Percentiles rank a stretch among this genome's conserved stretches.
Conservation (phyloP, 805 yeast genomes). For the Zygotorulaspora sp. region DNA sequence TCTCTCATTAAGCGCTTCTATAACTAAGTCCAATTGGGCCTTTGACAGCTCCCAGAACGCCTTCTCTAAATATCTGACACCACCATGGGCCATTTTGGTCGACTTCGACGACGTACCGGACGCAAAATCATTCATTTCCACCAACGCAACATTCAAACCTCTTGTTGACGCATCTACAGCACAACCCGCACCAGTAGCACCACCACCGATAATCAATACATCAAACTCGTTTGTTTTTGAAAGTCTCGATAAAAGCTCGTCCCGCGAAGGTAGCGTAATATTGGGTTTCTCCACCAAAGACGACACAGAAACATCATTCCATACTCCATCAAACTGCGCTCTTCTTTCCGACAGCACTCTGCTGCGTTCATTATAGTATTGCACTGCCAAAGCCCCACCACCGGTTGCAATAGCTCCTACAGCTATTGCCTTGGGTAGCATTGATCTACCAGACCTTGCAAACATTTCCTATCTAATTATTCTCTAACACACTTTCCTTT, state of each 20-base stretch:
- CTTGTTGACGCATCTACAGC: conserved; percentile 89
- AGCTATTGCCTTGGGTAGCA: conserved; percentile 10
- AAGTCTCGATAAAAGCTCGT: conserved; percentile 47
- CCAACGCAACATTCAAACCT: conserved; percentile 81
- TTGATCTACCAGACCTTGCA: conserved; percentile 11
- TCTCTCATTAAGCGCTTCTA: conserved; percentile 85
- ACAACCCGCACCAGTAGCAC: conserved; percentile 92
- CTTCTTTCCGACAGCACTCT: background rate
- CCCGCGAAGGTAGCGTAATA: conserved; percentile 44
- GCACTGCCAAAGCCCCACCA: conserved; percentile 13
- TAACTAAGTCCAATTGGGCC: conserved; percentile 81
- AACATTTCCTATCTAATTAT: too few relatives aligned
- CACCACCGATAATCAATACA: conserved; percentile 88
- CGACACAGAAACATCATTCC: conserved; percentile 13
- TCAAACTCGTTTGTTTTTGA: conserved; percentile 55
- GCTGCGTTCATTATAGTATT: conserved; percentile 6
- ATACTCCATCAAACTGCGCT: conserved; percentile 1
- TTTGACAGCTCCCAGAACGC: conserved; percentile 90
- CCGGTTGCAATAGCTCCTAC: conserved; percentile 11
- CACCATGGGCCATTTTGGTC: conserved; percentile 96
- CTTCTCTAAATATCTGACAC: conserved; percentile 91
- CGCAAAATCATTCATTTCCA: conserved; percentile 87
- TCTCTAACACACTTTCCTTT: too few relatives aligned
- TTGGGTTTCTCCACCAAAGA: conserved; percentile 17
- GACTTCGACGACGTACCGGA: conserved; percentile 91